These are phyloP conservation scores for Phytophthora pseudosyringae DNA, from an alignment of 352 stramenopile species.

Conservation along the genomic window DNA sequence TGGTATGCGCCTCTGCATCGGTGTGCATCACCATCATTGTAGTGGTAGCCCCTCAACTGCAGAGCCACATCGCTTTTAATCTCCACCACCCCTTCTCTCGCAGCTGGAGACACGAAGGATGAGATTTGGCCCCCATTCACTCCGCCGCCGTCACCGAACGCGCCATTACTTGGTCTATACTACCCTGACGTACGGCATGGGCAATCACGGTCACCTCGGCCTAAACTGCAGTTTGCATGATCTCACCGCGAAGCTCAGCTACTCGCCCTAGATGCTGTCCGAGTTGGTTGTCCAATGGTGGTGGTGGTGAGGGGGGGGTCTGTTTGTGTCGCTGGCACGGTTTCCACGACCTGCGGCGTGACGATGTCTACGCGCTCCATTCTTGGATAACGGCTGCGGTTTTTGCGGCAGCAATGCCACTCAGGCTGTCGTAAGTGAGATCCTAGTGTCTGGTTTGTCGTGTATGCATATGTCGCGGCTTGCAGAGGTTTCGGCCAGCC, in stretches of 20 bases:
- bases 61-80: no score
- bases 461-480: background rate
- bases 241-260: background rate
- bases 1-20: no score
- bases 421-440: background rate
- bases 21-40: no score
- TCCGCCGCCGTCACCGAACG: no score
- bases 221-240: background rate
- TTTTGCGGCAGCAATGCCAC: background rate
- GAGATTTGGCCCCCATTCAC: no score
- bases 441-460: background rate
- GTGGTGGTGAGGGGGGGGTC: no score
- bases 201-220: background rate
- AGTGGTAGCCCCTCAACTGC: no score
- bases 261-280: background rate
- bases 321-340: no score
- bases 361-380: conserved; percentile 3
- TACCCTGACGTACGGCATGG: background rate
- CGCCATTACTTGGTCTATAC: background rate
- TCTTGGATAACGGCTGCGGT: conserved; percentile 4
- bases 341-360: no score
- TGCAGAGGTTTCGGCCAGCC: background rate
- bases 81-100: no score
- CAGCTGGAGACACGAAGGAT: no score
- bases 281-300: no score